A percentile compares a stretch with the other conserved stretches of the same genome.
Conservation (phyloP, 345 rosid genomes). For the Gossypium mustelinum region DNA sequence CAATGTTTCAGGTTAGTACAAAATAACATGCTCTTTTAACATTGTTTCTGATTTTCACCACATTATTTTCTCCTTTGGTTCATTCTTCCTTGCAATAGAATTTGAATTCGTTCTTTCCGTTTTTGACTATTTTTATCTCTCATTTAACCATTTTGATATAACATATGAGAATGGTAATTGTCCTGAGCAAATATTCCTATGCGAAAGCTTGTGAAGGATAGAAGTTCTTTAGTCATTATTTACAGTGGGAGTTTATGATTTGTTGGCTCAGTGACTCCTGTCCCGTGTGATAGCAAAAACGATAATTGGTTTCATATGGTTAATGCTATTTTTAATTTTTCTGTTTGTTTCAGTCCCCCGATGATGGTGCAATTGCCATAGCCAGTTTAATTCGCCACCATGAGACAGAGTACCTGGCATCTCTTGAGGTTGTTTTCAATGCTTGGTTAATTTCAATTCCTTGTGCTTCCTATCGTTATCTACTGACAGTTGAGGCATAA, state of each 20-base stretch:
- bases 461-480: not conserved
- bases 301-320: not conserved
- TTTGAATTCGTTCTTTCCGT: not conserved
- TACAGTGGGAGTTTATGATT: not conserved
- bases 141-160: not conserved
- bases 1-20: slow-evolving; percentile 68
- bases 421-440: slow-evolving; percentile 65
- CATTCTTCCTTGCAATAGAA: not conserved
- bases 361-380: slow-evolving; percentile 69
- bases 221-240: not conserved
- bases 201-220: not conserved
- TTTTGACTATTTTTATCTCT: not conserved
- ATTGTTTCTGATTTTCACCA: not conserved
- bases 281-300: not conserved
- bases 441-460: not conserved
- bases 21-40: not conserved
- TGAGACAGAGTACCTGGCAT: slow-evolving; percentile 80
- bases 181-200: not conserved
- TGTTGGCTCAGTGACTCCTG: not conserved
- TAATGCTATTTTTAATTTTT: slow-evolving; percentile 1
- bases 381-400: slow-evolving; percentile 73
- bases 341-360: slow-evolving; percentile 63
- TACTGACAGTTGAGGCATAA: slow-evolving; percentile 14
- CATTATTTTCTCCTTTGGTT: not conserved
- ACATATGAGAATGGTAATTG: not conserved